phyloP scores from a whole-genome alignment of 495 filamentous ascomycete genomes.

The Niebla homalea region DNA sequence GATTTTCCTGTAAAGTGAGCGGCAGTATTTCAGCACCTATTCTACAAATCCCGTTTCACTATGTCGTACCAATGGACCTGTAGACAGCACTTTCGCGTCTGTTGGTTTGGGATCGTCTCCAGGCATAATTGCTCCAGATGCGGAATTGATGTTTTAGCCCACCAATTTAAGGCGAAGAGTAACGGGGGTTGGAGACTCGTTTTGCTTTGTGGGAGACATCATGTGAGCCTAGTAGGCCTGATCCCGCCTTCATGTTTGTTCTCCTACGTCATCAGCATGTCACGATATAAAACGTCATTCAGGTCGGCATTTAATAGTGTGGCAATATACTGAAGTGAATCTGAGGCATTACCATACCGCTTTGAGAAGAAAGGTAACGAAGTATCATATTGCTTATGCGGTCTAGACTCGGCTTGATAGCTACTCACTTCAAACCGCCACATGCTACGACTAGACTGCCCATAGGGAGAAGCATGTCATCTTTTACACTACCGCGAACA shows the following conservation, averaged over 20 bases:
- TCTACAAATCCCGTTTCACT: neutral
- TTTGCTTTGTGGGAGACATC: no score
- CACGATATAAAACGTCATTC: no score
- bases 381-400: slow-evolving; percentile 9
- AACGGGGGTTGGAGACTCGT: no score
- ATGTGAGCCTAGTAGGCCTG: no score
- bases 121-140: neutral
- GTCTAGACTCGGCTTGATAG: slow-evolving; percentile 10
- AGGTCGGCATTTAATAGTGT: neutral
- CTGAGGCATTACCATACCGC: no score
- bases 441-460: neutral
- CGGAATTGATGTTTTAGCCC: no score
- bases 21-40: slow-evolving; percentile 16
- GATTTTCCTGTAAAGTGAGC: slow-evolving; percentile 23
- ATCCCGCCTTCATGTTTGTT: no score
- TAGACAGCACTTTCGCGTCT: slow-evolving; percentile 35
- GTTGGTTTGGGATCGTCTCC: slow-evolving; percentile 9
- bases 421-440: neutral
- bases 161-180: no score
- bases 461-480: slow-evolving; percentile 22
- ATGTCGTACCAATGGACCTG: slow-evolving; percentile 33
- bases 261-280: no score
- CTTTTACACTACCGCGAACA: slow-evolving; percentile 34
- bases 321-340: no score
- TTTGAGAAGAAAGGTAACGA: no score